A percentile compares a stretch with the other conserved stretches of the same genome.
These are phyloP conservation scores for Byssoonygena ceratinophila DNA, from an alignment of 2,329 filamentous ascomycete species.

Conservation along the genomic window DNA sequence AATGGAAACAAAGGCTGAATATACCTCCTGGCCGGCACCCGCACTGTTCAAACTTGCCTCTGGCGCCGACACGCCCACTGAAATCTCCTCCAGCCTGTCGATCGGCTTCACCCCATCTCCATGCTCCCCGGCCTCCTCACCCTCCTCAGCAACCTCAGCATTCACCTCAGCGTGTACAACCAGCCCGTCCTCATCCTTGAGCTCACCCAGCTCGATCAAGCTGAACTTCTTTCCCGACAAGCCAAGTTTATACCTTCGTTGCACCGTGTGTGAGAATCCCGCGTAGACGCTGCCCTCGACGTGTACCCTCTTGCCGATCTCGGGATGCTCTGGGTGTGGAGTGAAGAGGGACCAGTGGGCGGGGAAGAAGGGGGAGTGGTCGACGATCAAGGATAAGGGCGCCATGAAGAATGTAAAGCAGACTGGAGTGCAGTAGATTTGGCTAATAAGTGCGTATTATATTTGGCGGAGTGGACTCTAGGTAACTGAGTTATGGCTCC, in stretches of 20 bases:
- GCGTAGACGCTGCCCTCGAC: slow-evolving; percentile 13
- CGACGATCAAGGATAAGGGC: neutral
- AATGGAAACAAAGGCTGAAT: no score
- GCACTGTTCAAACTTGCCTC: slow-evolving; percentile 9
- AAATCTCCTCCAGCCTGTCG: slow-evolving; percentile 11
- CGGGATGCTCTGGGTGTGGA: neutral
- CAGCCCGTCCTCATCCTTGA: neutral
- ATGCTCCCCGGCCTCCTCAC: neutral
- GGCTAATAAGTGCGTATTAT: no score
- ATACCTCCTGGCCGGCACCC: neutral
- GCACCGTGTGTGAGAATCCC: slow-evolving; percentile 15
- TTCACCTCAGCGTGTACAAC: slow-evolving; percentile 1
- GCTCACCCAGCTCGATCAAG: slow-evolving; percentile 10
- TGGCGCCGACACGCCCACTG: slow-evolving; percentile 11
- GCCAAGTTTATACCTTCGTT: slow-evolving; percentile 14
- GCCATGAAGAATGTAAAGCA: neutral
- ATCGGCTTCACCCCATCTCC: slow-evolving; percentile 8
- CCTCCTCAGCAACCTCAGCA: neutral
- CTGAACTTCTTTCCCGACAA: slow-evolving; percentile 10
- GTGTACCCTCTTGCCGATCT: slow-evolving; percentile 15
- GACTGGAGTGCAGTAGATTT: no score
- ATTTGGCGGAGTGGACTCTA: neutral
- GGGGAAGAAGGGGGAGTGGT: slow-evolving; percentile 5
- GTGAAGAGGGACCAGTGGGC: slow-evolving; percentile 9
- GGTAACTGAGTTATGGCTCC: no score